Conservation (phyloP, 202 grass and related monocot genomes). For the Carex sylvatica region DNA sequence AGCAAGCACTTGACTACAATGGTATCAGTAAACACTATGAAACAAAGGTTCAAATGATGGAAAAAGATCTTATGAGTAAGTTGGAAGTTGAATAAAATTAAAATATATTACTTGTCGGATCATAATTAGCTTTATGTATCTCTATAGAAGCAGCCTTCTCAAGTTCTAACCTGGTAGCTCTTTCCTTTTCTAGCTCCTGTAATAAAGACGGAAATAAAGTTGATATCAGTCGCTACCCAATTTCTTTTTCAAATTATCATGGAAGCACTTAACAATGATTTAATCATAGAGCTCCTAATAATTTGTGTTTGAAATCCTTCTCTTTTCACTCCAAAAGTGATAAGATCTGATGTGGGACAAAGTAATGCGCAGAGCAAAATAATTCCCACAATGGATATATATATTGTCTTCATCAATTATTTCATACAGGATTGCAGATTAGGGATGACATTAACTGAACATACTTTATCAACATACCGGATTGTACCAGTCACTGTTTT, state of each 20-base stretch:
- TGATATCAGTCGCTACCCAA: background rate
- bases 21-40: background rate
- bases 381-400: background rate
- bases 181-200: slow-evolving; percentile 95
- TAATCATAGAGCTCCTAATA: background rate
- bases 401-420: background rate
- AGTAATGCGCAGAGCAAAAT: background rate
- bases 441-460: background rate
- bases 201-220: slow-evolving; percentile 19
- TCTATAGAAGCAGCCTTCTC: slow-evolving; percentile 67
- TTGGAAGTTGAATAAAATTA: slow-evolving; percentile 15
- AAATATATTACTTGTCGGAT: slow-evolving; percentile 54
- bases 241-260: background rate
- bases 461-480: background rate
- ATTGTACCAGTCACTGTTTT: background rate
- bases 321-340: background rate
- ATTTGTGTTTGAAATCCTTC: too few species aligned
- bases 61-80: background rate
- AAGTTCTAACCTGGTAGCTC: slow-evolving; percentile 62
- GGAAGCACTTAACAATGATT: background rate
- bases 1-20: background rate
- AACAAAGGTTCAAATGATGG: background rate
- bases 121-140: slow-evolving; percentile 54
- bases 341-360: background rate
- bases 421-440: too few species aligned